A percentile compares a stretch with the other conserved stretches of the same genome.
phyloP scores from a whole-genome alignment of 805 yeast species.

The Saturnispora gosingensis region DNA sequence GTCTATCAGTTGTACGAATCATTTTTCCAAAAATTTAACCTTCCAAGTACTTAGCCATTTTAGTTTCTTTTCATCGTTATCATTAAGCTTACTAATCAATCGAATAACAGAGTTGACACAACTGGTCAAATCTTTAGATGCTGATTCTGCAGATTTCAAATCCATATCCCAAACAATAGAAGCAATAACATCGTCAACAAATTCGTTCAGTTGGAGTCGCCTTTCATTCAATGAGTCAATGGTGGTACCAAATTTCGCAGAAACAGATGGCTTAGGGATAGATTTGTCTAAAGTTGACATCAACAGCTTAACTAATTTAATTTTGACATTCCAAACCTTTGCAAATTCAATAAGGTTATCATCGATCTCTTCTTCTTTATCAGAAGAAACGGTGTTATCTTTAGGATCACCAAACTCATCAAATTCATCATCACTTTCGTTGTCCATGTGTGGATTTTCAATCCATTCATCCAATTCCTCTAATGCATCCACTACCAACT shows the following conservation, averaged over 20 bases:
- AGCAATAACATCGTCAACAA: conserved; percentile 51
- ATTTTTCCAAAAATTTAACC: conserved; percentile 30
- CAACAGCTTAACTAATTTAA: conserved; percentile 49
- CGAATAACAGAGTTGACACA: conserved; percentile 25
- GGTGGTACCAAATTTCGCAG: conserved; percentile 28
- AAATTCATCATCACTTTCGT: conserved; percentile 38
- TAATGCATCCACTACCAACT: conserved; percentile 50
- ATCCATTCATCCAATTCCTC: conserved; percentile 65
- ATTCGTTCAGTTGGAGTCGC: conserved; percentile 35
- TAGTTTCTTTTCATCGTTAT: conserved; percentile 40
- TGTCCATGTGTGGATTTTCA: conserved; percentile 39
- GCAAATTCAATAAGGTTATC: conserved; percentile 26
- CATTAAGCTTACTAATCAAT: conserved; percentile 39
- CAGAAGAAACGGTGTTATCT: conserved; percentile 15
- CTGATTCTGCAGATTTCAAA: conserved; percentile 28
- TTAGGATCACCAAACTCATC: conserved; percentile 13
- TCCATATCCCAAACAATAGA: conserved; percentile 40
- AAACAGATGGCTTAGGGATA: conserved; percentile 32
- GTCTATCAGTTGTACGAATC: not conserved
- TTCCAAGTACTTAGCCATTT: conserved; percentile 52
- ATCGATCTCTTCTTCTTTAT: conserved; percentile 20
- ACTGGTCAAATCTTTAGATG: conserved; percentile 13
- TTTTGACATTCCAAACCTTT: conserved; percentile 40
- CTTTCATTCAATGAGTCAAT: conserved; percentile 39
- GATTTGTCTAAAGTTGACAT: conserved; percentile 52